Evolutionary conservation across 805 yeast species (phyloP).

Genomic region (Vanderwaltozyma tropicalis): DNA sequence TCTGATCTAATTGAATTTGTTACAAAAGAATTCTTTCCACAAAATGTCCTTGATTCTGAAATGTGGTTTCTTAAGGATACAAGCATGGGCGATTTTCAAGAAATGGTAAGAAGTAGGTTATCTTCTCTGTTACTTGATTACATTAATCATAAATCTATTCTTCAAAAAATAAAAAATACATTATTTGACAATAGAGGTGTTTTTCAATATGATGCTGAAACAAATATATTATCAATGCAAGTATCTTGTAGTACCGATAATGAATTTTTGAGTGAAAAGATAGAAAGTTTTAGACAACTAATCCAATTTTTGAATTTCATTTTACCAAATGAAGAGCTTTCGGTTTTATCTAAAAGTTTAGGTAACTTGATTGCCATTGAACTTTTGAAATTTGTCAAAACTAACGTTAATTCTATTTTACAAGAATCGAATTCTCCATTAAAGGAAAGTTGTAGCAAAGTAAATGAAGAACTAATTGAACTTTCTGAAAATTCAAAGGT

Average conservation of each 20-base stretch:
- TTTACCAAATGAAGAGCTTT: conserved; percentile 10
- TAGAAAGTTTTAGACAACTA: conserved; percentile 7
- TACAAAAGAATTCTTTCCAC: conserved; percentile 10
- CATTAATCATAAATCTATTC: conserved; percentile 8
- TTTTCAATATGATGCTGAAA: conserved; percentile 3
- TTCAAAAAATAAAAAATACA: conserved; percentile 9
- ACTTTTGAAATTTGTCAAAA: conserved; percentile 16
- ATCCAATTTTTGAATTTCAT: conserved; percentile 3
- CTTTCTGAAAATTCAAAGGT: conserved; percentile 6
- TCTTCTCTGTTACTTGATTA: conserved; percentile 9
- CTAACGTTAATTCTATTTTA: conserved; percentile 13
- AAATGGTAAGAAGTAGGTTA: conserved; percentile 13
- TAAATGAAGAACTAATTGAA: conserved; percentile 7
- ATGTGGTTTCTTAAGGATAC: conserved; percentile 21
- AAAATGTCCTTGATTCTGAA: conserved; percentile 11
- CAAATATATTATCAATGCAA: conserved; percentile 1
- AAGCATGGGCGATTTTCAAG: conserved; percentile 14
- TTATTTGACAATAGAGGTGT: conserved; percentile 11
- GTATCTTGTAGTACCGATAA: neutral
- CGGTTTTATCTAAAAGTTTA: too few relatives aligned
- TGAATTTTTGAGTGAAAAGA: neutral
- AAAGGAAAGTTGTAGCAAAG: conserved; percentile 4
- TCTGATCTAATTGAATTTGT: conserved; percentile 10
- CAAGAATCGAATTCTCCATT: conserved; percentile 5
- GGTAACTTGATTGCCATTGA: conserved; percentile 17